Base-by-base conservation (phyloP, 2,329 filamentous ascomycete species). In the Fusarium sp. region DNA sequence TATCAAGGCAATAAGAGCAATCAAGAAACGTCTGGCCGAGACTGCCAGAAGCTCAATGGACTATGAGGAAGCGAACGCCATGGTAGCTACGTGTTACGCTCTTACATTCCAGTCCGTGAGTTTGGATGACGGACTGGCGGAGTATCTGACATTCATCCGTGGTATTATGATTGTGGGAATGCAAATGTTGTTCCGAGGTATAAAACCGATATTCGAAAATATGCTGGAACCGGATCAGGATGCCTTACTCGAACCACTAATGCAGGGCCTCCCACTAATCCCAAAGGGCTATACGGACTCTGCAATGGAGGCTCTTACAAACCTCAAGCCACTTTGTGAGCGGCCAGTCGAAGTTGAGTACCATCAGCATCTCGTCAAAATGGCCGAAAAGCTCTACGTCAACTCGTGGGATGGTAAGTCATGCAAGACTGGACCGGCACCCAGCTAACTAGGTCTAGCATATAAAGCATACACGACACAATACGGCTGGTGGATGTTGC, bases 1-100 rank as follows among this genome's bases (percentile, higher is more conserved):
- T 25, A 82, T 92, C 58, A 88, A 91, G 65, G 90, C 91, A 10
- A 88, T 93, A 74, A 86, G 86, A 66, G 86, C 88, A 10, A 88
- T 91, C 73, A 90, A 91, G 78, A 85, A 85, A 70, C 84, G 86
- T 2, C 80, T 91, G 5, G 78, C 82, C 16, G 82, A 84, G 51
- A 80, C 82, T 8, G 76, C 86, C 25, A 81, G 82, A 74, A 76
- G 79, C 9, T 80, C 79, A 35, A 82, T 82, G 9, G 81, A 81
- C 2, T 83, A 84, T 54, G 87, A 88, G 63, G 87, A 90, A 74
- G 85, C 86, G 56, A 90, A 90, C 73, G 88, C 88, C 11, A 82
- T 90, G 46, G 81, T 90, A 57, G 88, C 88, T 5, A 86, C 88
- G 6, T 90, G 88, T 77, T 89, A 86, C 73, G 87, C 87, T 16